phyloP scores from a whole-genome alignment of 1,284 basidiomycete genomes.

The Leccinum subfulvum region DNA sequence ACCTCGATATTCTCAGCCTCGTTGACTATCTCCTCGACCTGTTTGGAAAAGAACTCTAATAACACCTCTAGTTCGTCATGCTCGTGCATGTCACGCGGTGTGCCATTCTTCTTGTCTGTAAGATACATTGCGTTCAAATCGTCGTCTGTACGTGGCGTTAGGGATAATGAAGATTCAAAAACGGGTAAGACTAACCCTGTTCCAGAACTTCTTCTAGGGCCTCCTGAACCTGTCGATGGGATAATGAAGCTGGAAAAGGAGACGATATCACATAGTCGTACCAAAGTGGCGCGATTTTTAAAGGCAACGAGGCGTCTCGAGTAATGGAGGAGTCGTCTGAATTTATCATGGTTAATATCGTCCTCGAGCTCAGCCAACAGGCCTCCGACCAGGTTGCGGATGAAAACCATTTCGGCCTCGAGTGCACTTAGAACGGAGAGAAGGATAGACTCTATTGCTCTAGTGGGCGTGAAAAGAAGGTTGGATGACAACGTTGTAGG shows the following conservation, averaged over 20 bases:
- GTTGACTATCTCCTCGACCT: conserved; percentile 93
- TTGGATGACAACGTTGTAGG: conserved; percentile 12
- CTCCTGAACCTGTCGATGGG: conserved; percentile 68
- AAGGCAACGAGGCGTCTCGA: conserved; percentile 84
- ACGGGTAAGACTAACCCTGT: conserved; percentile 57
- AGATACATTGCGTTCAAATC: conserved; percentile 93
- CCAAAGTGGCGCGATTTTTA: conserved; percentile 83
- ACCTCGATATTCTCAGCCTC: conserved; percentile 89
- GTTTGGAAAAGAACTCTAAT: conserved; percentile 92
- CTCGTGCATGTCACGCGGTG: conserved; percentile 62
- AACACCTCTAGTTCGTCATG: conserved; percentile 93
- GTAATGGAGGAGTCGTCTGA: conserved; percentile 87
- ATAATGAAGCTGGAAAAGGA: conserved; percentile 7
- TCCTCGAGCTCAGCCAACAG: conserved; percentile 90
- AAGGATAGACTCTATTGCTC: conserved; percentile 87
- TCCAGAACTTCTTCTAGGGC: conserved; percentile 87
- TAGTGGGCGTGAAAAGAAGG: conserved; percentile 33
- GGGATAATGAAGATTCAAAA: neutral
- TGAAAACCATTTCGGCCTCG: conserved; percentile 92
- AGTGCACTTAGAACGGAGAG: conserved; percentile 86
- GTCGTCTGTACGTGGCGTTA: conserved; percentile 61
- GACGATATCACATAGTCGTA: conserved; percentile 31
- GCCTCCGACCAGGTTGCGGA: conserved; percentile 82
- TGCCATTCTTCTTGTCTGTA: conserved; percentile 69
- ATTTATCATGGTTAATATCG: conserved; percentile 89